A percentile compares a stretch with the other conserved stretches of the same genome.
These are phyloP conservation scores for Aspergillus carlsbadensis DNA, from an alignment of 495 filamentous ascomycete genomes.

Conservation along the genomic window DNA sequence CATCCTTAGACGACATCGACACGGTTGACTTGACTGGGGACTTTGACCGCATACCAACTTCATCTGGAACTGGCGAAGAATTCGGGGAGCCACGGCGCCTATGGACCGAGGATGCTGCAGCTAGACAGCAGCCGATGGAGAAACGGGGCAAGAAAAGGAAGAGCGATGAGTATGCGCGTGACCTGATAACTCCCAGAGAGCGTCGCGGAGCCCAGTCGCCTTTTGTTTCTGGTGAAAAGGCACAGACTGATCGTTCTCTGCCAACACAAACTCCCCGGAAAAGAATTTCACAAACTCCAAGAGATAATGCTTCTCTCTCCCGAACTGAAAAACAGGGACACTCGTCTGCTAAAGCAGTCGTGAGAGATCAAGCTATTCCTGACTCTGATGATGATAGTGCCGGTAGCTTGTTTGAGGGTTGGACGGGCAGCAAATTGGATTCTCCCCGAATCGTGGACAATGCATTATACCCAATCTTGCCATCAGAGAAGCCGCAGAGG, in stretches of 20 bases:
- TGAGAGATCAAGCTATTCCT: constrained; percentile 30
- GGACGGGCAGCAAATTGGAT: constrained; percentile 14
- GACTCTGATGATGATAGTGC: constrained; percentile 47
- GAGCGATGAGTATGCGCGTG: constrained; percentile 63
- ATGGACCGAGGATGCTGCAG: constrained; percentile 60
- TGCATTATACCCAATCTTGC: constrained; percentile 33
- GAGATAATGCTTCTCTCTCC: constrained; percentile 3
- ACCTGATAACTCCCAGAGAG: constrained; percentile 37
- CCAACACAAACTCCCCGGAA: neutral
- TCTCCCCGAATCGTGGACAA: constrained; percentile 23
- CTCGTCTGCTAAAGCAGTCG: neutral
- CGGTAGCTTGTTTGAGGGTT: constrained; percentile 27
- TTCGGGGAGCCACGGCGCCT: constrained; percentile 54
- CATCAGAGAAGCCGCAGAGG: constrained; percentile 14
- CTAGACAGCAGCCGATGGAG: constrained; percentile 39
- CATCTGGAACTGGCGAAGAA: constrained; percentile 42
- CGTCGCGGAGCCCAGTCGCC: constrained; percentile 24
- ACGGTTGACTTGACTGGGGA: constrained; percentile 72
- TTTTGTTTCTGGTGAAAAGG: constrained; percentile 4
- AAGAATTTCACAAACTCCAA: neutral
- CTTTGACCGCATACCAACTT: constrained; percentile 35
- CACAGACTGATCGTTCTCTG: neutral
- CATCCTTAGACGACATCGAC: constrained; percentile 45
- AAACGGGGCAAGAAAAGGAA: constrained; percentile 70
- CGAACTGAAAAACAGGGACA: constrained; percentile 2